Base-by-base conservation (phyloP, 805 yeast genomes). In the Pichia occidentalis region DNA sequence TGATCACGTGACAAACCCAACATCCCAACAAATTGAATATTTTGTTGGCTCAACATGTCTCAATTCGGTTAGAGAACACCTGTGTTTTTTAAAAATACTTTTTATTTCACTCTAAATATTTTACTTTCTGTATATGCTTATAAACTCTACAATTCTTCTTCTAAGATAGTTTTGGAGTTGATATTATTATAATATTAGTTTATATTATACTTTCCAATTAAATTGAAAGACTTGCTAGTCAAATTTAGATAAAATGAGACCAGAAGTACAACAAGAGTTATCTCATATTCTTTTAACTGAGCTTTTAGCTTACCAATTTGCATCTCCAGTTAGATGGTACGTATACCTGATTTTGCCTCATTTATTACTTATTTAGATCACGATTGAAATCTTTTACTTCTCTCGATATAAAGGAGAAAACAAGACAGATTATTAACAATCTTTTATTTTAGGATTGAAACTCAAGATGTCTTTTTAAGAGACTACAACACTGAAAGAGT, bases 321-420 rank as follows among this genome's bases (percentile, higher is more conserved):
- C 99, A 34, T 88, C 97, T 46, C 98, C 99, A 33, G 99, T 92
- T 49, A 80, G 97, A 74, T 92, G 99, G 97, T 60, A 52, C 21
- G 64, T 57, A 16, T 25, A 14, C 7, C 20, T 4, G 20, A 12
- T 16, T 8, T 13, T 18, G 1, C 19, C 20, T 14, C 14, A 16
- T 20, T 8, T n/a, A 34, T 24, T 20, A 13, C 4, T 9, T 20
- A 25, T 4, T 31, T 6, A 7, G 13, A 3, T n/a, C n/a, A n/a
- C n/a, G n/a, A n/a, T n/a, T n/a, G n/a, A n/a, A n/a, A n/a, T n/a
- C n/a, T n/a, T n/a, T n/a, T n/a, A n/a, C n/a, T n/a, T n/a, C n/a
- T n/a, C n/a, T n/a, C n/a, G n/a, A n/a, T n/a, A n/a, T n/a, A n/a
- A n/a, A n/a, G n/a, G n/a, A n/a, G n/a, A n/a, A n/a, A n/a, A n/a